Base-by-base conservation (phyloP, 2,329 filamentous ascomycete species). In the Colletotrichum cereale region DNA sequence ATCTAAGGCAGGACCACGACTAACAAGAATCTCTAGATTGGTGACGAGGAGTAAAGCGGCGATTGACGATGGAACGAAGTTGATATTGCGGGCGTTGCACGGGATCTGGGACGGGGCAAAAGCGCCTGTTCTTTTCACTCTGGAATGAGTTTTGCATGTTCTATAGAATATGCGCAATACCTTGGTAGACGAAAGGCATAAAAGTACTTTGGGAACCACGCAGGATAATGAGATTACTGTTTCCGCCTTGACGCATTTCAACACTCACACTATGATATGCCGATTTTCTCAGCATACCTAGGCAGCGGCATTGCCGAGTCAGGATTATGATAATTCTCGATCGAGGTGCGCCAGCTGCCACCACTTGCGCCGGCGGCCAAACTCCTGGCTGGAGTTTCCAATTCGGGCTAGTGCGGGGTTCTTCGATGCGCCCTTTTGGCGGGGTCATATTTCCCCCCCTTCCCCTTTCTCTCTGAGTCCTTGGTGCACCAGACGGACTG, bases 31-130 rank as follows among this genome's bases (percentile, higher is more conserved):
- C 11, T 60, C 12, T 40, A 83, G 81, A 83, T 83, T 75, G 81
- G 81, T 42, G 81, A 82, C n/a, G 81, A 83, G 31, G 80, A 83
- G 75, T 82, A 82, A 75, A 74, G 7, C 24, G 21, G 44, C 36
- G 53, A 55, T 69, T 64, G 50, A 66, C 26, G 66, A 65, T 2
- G 56, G 69, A 36, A 72, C 53, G 64, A 67, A 50, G 62, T 62
- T 68, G 53, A 24, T 62, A 72, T 29, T 62, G 64, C 58, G 56
- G 73, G 73, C 73, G 71, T 73, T 74, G 70, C 60, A 68, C 42
- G 70, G 66, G 38, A 73, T 58, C 56, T 52, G 57, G 62, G 61
- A 72, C 24, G 42, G 67, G 69, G 26, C 66, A 71, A 52, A 44
- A 50, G 62, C 48, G 38, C 62, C 62, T 66, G 48, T 56, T 40